Evolutionary conservation across 208 protist species (phyloP).

Genomic region (Trypanosoma cruzi): DNA sequence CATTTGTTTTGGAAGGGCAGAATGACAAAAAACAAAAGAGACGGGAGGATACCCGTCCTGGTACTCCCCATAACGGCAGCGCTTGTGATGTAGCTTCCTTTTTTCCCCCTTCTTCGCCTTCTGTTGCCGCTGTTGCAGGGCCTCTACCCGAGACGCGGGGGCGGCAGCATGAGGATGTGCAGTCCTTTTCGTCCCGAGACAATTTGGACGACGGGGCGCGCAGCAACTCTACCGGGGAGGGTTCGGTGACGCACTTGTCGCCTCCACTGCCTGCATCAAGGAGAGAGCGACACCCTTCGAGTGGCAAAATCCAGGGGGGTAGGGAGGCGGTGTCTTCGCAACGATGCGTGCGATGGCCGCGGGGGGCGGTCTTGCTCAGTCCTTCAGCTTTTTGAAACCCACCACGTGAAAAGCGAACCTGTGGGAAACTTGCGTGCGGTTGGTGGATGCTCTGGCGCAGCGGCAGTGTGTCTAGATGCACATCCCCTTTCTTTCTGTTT

Average conservation of each 20-base stretch:
- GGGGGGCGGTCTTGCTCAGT: not conserved
- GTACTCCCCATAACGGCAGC: not conserved
- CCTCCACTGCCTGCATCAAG: slow-evolving; percentile 1
- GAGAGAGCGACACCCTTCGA: not conserved
- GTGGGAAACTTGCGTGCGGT: not conserved
- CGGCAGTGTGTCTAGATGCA: slow-evolving; percentile 3
- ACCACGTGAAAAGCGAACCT: not conserved
- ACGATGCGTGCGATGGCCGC: not conserved
- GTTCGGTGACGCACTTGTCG: slow-evolving; percentile 1
- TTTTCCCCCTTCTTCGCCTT: not conserved
- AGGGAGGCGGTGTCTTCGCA: not conserved
- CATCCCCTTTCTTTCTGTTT: not conserved
- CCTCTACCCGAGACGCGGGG: not conserved
- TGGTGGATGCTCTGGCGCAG: slow-evolving; percentile 35
- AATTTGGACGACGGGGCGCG: not conserved
- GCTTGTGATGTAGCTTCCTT: not conserved
- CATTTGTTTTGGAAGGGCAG: not conserved
- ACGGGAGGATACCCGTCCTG: not conserved
- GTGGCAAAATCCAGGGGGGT: not conserved
- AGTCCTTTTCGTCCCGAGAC: not conserved
- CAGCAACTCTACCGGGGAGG: not conserved
- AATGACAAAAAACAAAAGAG: not conserved
- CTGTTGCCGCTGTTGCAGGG: not conserved
- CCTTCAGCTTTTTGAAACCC: slow-evolving; percentile 4
- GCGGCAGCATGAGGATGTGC: not conserved